Evolutionary conservation across 2,329 filamentous ascomycete genomes (phyloP).

Genomic region (Fusarium decemcellulare): DNA sequence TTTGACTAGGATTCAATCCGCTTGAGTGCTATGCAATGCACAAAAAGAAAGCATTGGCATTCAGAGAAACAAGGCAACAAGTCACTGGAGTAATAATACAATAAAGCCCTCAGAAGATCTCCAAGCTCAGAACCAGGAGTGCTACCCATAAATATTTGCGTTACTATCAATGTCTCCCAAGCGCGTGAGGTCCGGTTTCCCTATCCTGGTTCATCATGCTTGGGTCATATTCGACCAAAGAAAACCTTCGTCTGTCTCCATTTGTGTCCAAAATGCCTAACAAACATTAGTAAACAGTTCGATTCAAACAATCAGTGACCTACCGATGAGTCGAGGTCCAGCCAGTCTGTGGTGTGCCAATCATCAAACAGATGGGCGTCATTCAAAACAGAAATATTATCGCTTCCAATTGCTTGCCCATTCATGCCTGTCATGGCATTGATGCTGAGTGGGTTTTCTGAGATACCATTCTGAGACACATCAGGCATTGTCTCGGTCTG

Average conservation of each 20-base stretch:
- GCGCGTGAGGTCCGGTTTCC: too few species aligned
- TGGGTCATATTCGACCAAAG: slow-evolving; percentile 4
- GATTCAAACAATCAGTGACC: background rate
- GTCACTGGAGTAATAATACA: too few species aligned
- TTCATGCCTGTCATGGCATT: background rate
- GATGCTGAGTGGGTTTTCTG: background rate
- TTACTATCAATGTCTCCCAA: too few species aligned
- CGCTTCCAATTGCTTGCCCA: background rate
- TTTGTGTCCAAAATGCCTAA: slow-evolving; percentile 2
- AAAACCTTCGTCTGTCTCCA: background rate
- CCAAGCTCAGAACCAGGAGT: too few species aligned
- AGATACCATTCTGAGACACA: background rate
- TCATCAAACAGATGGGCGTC: slow-evolving; percentile 28
- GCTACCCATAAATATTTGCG: too few species aligned
- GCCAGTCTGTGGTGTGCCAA: slow-evolving; percentile 38
- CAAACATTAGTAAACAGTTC: background rate
- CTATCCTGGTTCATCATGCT: background rate
- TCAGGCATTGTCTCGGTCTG: background rate
- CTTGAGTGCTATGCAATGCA: too few species aligned
- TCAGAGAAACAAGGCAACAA: too few species aligned
- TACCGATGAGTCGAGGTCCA: slow-evolving; percentile 38
- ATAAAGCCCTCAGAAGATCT: too few species aligned
- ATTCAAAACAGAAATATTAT: background rate
- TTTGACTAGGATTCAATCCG: too few species aligned
- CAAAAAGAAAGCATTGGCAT: too few species aligned